Conservation (phyloP, 1,139 yeast species). For the Taphrina populina region DNA sequence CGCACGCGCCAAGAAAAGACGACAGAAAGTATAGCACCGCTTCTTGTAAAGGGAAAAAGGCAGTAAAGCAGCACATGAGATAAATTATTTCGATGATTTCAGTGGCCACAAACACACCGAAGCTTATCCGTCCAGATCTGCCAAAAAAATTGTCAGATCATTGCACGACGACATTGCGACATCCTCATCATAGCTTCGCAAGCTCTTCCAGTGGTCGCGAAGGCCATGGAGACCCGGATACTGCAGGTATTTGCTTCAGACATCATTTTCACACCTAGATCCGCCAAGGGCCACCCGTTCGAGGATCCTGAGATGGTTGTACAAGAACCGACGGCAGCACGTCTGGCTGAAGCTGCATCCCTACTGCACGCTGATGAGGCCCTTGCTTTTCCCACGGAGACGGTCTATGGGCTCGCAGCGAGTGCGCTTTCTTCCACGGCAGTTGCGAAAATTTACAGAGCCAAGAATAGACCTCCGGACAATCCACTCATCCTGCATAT, state of each 20-base stretch:
- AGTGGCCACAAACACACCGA: no score
- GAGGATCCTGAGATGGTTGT: slow-evolving; percentile 23
- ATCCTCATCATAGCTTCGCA: no score
- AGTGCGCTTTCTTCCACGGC: slow-evolving; percentile 73
- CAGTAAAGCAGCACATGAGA: no score
- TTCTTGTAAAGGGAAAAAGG: no score
- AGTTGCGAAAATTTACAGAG: slow-evolving; percentile 71
- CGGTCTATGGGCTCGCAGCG: slow-evolving; percentile 94
- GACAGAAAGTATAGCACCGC: no score
- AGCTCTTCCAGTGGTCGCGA: no score
- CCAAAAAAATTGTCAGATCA: no score
- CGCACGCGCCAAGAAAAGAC: no score
- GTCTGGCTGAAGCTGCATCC: slow-evolving; percentile 24
- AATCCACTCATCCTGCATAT: slow-evolving; percentile 91
- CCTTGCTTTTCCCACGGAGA: slow-evolving; percentile 94
- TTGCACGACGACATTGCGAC: no score
- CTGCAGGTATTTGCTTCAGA: neutral
- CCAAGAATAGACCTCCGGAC: slow-evolving; percentile 92
- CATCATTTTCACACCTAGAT: neutral
- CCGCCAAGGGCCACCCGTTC: slow-evolving; percentile 19
- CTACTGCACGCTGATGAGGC: slow-evolving; percentile 6
- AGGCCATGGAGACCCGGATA: slow-evolving; percentile 15
- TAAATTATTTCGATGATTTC: no score
- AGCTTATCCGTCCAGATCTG: no score
- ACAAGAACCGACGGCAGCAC: slow-evolving; percentile 10